phyloP scores from a whole-genome alignment of 2,329 filamentous ascomycete genomes.

The Cordyceps pruinosa region DNA sequence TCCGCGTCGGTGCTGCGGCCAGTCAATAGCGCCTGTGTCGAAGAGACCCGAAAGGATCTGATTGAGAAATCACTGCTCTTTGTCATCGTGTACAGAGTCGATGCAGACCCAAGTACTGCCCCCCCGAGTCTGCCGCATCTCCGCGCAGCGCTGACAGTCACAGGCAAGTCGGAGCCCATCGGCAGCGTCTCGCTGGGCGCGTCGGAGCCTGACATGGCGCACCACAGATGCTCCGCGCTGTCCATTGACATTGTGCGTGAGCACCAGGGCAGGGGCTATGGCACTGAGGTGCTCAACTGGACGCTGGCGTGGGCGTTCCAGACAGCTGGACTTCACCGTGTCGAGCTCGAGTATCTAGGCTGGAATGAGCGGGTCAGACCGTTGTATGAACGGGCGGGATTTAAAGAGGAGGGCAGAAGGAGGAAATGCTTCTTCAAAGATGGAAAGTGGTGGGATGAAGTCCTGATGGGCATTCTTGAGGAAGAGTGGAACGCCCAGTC shows the following conservation, averaged over 20 bases:
- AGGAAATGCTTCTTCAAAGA: constrained; percentile 26
- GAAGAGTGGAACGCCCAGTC: constrained; percentile 23
- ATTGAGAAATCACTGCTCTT: neutral
- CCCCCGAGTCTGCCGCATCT: neutral
- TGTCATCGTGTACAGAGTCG: neutral
- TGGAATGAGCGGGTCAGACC: constrained; percentile 34
- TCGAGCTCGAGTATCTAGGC: constrained; percentile 31
- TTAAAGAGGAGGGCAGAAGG: constrained; percentile 32
- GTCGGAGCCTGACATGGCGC: neutral
- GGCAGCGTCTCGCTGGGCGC: neutral
- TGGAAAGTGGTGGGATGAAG: constrained; percentile 27
- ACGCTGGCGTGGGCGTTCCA: constrained; percentile 35
- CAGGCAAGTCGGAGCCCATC: neutral
- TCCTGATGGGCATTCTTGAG: constrained; percentile 28
- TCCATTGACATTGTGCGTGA: constrained; percentile 27
- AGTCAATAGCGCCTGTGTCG: neutral
- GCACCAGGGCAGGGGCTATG: constrained; percentile 34
- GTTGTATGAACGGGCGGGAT: constrained; percentile 37
- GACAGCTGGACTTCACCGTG: constrained; percentile 33
- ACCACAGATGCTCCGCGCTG: constrained; percentile 17
- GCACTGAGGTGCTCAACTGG: constrained; percentile 37
- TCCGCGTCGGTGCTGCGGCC: neutral
- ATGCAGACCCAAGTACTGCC: neutral
- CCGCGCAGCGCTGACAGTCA: neutral
- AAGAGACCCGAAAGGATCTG: neutral